Percentiles rank a stretch among this genome's conserved stretches.
Evolutionary conservation across 2,329 filamentous ascomycete species (phyloP).

Genomic region (Xylariaceae sp.): DNA sequence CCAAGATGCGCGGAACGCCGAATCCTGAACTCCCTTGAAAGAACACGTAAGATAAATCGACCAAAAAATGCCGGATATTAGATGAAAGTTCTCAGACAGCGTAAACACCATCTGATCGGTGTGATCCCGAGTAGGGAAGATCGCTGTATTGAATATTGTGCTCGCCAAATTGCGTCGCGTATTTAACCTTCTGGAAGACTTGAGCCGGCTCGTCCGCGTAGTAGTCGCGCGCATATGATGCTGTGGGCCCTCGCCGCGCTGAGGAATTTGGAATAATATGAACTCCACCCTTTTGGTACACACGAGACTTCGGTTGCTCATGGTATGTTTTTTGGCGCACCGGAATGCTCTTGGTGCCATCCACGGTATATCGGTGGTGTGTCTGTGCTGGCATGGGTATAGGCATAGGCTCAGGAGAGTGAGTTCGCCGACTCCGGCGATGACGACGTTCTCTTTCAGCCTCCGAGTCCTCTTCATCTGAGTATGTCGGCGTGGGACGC

Average conservation of each 20-base stretch:
- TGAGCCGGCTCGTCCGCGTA: conserved; percentile 30
- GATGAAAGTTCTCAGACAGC: conserved; percentile 19
- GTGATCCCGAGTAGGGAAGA: conserved; percentile 23
- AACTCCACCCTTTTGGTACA: conserved; percentile 23
- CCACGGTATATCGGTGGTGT: conserved; percentile 20
- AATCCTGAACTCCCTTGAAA: conserved; percentile 14
- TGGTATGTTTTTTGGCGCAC: conserved; percentile 28
- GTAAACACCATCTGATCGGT: conserved; percentile 15
- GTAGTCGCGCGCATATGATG: conserved; percentile 29
- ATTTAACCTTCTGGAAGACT: conserved; percentile 33
- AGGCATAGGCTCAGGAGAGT: conserved; percentile 35
- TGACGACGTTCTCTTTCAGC: conserved; percentile 35
- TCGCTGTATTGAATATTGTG: conserved; percentile 25
- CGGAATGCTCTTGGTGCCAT: conserved; percentile 22
- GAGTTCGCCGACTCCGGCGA: conserved; percentile 34
- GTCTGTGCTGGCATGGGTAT: conserved; percentile 9
- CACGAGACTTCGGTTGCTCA: conserved; percentile 20
- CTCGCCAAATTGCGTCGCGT: conserved; percentile 18
- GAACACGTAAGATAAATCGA: not conserved
- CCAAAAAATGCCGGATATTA: conserved; percentile 27
- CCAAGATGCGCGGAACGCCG: conserved; percentile 33
- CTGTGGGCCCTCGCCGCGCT: conserved; percentile 23
- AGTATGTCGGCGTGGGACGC: conserved; percentile 14
- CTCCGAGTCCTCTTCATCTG: conserved; percentile 37
- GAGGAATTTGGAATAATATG: conserved; percentile 33